A percentile compares a stretch with the other conserved stretches of the same genome.
Conservation (phyloP, 2,329 filamentous ascomycete species). For the Tolypocladium ophioglossoides region DNA sequence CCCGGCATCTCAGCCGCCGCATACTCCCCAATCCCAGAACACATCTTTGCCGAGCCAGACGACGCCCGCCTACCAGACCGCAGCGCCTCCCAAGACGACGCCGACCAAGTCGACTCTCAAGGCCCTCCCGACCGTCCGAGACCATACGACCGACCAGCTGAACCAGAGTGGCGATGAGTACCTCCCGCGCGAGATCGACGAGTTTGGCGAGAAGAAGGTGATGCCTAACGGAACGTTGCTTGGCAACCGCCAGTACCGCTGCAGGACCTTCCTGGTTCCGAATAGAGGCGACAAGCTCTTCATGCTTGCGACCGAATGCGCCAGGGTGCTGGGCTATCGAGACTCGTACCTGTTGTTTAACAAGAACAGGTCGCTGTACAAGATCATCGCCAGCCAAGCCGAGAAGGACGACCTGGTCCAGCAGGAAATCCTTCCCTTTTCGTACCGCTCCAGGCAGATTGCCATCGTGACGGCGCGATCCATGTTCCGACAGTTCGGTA, state of each 20-base stretch:
- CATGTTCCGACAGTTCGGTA: slow-evolving; percentile 98
- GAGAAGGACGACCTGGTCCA: slow-evolving; percentile 95
- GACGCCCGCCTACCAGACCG: slow-evolving; percentile 27
- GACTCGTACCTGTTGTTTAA: slow-evolving; percentile 99
- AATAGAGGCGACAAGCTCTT: slow-evolving; percentile 89
- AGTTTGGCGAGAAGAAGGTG: slow-evolving; percentile 91
- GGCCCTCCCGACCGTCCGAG: slow-evolving; percentile 86
- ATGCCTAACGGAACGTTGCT: slow-evolving; percentile 70
- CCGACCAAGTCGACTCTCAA: slow-evolving; percentile 80
- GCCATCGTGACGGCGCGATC: slow-evolving; percentile 95
- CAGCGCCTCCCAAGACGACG: slow-evolving; percentile 65
- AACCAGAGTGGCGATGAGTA: slow-evolving; percentile 88
- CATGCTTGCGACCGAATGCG: slow-evolving; percentile 97
- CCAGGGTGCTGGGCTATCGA: slow-evolving; percentile 82
- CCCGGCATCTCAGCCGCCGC: slow-evolving; percentile 35
- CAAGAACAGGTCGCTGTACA: slow-evolving; percentile 92
- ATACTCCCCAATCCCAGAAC: slow-evolving; percentile 43
- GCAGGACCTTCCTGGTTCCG: slow-evolving; percentile 86
- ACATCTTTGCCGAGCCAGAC: slow-evolving; percentile 32
- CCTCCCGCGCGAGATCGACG: slow-evolving; percentile 83
- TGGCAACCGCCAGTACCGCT: slow-evolving; percentile 80
- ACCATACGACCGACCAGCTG: slow-evolving; percentile 94
- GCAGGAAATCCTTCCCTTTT: slow-evolving; percentile 93
- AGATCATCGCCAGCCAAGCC: slow-evolving; percentile 91
- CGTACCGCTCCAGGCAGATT: slow-evolving; percentile 95